Percentiles rank a stretch among this genome's conserved stretches.
Conservation (phyloP, 345 rosid genomes). For the Crucihimalaya himalaica region DNA sequence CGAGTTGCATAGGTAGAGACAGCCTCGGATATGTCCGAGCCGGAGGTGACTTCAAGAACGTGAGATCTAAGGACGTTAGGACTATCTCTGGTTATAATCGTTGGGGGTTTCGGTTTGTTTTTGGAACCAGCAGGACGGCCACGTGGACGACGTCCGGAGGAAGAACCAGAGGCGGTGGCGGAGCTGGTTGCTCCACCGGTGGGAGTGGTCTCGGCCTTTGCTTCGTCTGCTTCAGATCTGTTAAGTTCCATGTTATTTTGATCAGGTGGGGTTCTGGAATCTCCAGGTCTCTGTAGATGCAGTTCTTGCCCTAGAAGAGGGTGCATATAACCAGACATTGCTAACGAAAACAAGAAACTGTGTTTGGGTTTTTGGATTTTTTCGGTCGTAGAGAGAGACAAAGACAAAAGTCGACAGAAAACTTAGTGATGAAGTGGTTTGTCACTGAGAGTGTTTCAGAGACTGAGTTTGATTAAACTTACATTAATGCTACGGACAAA, state of each 20-base stretch:
- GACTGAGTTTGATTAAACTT: constrained; percentile 23
- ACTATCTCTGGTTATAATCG: constrained; percentile 63
- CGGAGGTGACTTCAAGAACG: constrained; percentile 60
- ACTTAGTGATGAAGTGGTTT: constrained; percentile 34
- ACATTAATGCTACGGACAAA: constrained; percentile 33
- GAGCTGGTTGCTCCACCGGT: constrained; percentile 37
- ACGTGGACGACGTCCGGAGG: constrained; percentile 61
- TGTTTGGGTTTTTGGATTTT: constrained; percentile 11
- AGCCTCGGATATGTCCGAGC: constrained; percentile 60
- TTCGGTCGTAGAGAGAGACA: constrained; percentile 17
- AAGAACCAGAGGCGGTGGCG: constrained; percentile 38
- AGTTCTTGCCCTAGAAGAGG: constrained; percentile 54
- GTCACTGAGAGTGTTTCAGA: constrained; percentile 32
- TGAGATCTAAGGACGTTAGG: constrained; percentile 70
- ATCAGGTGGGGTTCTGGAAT: constrained; percentile 32
- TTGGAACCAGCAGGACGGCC: constrained; percentile 79
- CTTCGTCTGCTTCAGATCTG: constrained; percentile 47
- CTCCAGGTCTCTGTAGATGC: constrained; percentile 45
- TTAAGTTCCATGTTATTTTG: constrained; percentile 44
- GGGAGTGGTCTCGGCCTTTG: constrained; percentile 37
- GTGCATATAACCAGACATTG: constrained; percentile 56
- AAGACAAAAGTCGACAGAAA: constrained; percentile 36
- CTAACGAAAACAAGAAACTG: constrained; percentile 14
- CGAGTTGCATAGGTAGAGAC: constrained; percentile 57
- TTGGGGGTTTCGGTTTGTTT: constrained; percentile 71